Base-by-base conservation (phyloP, 768 basidiomycete species). In the Filobasidium floriforme region DNA sequence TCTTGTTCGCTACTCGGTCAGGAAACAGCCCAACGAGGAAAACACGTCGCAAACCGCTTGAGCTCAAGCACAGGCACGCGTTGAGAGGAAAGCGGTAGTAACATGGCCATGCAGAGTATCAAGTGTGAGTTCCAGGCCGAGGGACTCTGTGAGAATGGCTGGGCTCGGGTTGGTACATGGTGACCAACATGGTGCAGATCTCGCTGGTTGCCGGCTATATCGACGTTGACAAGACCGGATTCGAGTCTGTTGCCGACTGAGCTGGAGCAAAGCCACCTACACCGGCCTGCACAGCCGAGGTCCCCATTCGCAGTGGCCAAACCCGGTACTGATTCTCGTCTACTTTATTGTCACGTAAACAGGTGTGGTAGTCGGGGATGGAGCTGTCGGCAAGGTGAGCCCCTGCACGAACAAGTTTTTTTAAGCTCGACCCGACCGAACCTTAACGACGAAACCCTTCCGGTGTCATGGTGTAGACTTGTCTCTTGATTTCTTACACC, bases 291-390 rank as follows among this genome's bases (percentile, higher is more conserved):
- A 37, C 32, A 37, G 32, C 32, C 32, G 32, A 37, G 32, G 32
- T 9, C 32, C 32, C 32, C 32, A 4, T 37, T 9, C 9, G 9
- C 32, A 37, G 32, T 37, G 3, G 32, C 3, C 3, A 37, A 37
- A 9, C 32, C 9, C 37, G 28, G 26, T 29, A 37, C 59, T 60
- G 40, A 28, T 37, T 7, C 29, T 41, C 60, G 26, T 63, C 65
- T 60, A 63, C 73, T 19, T 24, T 26, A 22, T 82, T 73, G 79
- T 74, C 66, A 26, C 44, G 51, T 66, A 72, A 68, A 71, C 75
- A 94, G 92, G 92, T 84, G 92, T 97, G 80, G 92, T 97, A 76
- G 92, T 97, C 61, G 92, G 92, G 76, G 93, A 97, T 83, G 93
- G 93, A 85, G 93, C 93, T 66, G 93, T 96, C 73, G 93, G 93